These are phyloP conservation scores for Ilex paraguariensis DNA, from an alignment of 305 asterid species.

Conservation along the genomic window DNA sequence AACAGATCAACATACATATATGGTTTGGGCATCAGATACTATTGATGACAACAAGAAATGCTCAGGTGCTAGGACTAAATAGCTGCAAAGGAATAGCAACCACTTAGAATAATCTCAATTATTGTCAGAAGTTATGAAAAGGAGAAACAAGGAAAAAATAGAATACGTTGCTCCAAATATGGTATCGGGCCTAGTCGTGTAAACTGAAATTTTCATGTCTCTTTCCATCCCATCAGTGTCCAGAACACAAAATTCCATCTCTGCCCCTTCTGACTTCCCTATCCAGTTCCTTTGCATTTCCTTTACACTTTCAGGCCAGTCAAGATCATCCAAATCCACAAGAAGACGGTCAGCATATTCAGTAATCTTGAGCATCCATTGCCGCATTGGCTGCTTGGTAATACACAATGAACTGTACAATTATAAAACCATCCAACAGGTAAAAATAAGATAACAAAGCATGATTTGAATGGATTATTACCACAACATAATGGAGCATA, in stretches of 20 bases:
- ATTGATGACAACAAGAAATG: constrained; percentile 61
- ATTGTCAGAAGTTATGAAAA: not conserved
- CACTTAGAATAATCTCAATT: constrained; percentile 10
- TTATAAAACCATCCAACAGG: constrained; percentile 70
- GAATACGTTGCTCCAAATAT: constrained; percentile 95
- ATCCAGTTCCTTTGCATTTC: constrained; percentile 99
- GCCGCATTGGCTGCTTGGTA: constrained; percentile 99
- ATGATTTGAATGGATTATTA: constrained; percentile 9
- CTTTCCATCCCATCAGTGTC: constrained; percentile 41
- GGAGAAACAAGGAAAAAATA: constrained; percentile 11
- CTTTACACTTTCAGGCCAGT: constrained; percentile 97
- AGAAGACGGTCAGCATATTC: constrained; percentile 98
- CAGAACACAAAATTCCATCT: constrained; percentile 57
- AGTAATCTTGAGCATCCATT: constrained; percentile 98
- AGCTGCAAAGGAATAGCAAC: constrained; percentile 43
- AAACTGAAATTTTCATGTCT: constrained; percentile 56
- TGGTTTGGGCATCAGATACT: constrained; percentile 56
- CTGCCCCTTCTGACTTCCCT: constrained; percentile 96
- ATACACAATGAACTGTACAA: constrained; percentile 95
- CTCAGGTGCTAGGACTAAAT: constrained; percentile 93
- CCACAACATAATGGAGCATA: constrained; percentile 11
- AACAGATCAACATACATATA: constrained; percentile 44
- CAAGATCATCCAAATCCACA: constrained; percentile 88
- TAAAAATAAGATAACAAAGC: constrained; percentile 39
- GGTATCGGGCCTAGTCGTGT: constrained; percentile 95